Evolutionary conservation across 192 early-diverging fungal genomes (phyloP).

Genomic region (Coemansia sp.): DNA sequence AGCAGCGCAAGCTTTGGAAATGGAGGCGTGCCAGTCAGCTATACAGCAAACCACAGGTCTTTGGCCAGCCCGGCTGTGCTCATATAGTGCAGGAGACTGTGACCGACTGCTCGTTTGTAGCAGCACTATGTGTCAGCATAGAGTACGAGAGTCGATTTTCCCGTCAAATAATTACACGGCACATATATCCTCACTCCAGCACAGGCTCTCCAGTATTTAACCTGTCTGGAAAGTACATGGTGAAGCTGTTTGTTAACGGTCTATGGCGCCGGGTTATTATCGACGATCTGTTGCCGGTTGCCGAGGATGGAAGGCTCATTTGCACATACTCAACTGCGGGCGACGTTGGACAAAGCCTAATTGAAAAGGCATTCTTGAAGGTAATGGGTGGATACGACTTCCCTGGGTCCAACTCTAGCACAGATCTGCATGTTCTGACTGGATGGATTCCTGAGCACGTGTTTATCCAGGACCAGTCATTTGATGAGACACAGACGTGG

Average conservation of each 20-base stretch:
- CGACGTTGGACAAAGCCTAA: constrained; percentile 62
- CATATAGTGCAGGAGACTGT: constrained; percentile 85
- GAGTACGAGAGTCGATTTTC: constrained; percentile 73
- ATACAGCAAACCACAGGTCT: constrained; percentile 67
- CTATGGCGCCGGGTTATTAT: constrained; percentile 79
- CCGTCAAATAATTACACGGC: constrained; percentile 80
- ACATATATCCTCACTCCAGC: constrained; percentile 83
- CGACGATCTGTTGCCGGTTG: constrained; percentile 85
- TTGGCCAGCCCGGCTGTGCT: constrained; percentile 65
- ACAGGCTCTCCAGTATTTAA: constrained; percentile 76
- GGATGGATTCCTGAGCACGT: constrained; percentile 95
- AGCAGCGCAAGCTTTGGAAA: constrained; percentile 67
- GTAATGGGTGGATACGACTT: constrained; percentile 95
- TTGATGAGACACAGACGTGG: constrained; percentile 74
- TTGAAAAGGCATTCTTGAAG: constrained; percentile 97
- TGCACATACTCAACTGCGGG: constrained; percentile 78
- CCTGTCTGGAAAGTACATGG: constrained; percentile 85
- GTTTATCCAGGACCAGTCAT: constrained; percentile 70
- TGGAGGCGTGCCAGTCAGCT: constrained; percentile 84
- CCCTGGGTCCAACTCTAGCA: constrained; percentile 91
- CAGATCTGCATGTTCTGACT: constrained; percentile 85
- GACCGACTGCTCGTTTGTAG: constrained; percentile 95
- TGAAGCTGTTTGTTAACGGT: constrained; percentile 85
- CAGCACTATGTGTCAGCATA: constrained; percentile 82
- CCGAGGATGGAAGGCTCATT: constrained; percentile 70